phyloP scores from a whole-genome alignment of 2,329 filamentous ascomycete species.

The Calonectria pauciramosa region DNA sequence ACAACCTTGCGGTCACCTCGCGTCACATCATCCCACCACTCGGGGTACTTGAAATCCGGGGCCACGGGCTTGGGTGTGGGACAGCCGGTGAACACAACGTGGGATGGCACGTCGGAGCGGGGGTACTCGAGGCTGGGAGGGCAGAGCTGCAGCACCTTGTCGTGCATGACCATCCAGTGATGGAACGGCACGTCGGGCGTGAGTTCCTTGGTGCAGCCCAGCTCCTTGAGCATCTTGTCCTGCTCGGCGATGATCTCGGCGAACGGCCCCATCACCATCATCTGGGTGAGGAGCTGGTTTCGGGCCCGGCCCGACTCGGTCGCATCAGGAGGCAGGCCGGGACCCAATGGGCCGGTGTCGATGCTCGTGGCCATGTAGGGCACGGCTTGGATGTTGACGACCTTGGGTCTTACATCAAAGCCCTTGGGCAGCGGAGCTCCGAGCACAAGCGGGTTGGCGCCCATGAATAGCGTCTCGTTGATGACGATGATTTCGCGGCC shows the following conservation, averaged over 20 bases:
- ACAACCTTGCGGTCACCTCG: conserved; percentile 55
- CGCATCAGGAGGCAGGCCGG: conserved; percentile 54
- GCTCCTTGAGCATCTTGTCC: conserved; percentile 42
- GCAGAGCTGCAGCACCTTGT: conserved; percentile 55
- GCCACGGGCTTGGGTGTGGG: conserved; percentile 51
- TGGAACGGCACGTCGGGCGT: conserved; percentile 41
- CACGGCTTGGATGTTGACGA: conserved; percentile 56
- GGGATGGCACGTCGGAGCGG: conserved; percentile 51
- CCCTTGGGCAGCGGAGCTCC: conserved; percentile 55
- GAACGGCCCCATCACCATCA: conserved; percentile 42
- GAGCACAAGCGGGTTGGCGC: conserved; percentile 52
- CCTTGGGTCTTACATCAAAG: conserved; percentile 51
- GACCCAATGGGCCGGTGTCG: conserved; percentile 55
- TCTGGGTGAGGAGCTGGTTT: conserved; percentile 48
- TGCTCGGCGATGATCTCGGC: conserved; percentile 39
- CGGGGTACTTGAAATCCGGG: conserved; percentile 50
- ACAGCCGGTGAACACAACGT: conserved; percentile 60
- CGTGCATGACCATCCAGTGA: conserved; percentile 46
- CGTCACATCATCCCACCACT: conserved; percentile 61
- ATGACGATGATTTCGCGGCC: conserved; percentile 57
- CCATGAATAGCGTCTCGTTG: conserved; percentile 56
- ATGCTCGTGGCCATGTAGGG: conserved; percentile 54
- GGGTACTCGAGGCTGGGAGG: conserved; percentile 56
- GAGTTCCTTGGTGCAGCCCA: conserved; percentile 45
- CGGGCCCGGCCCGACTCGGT: conserved; percentile 51